Evolutionary conservation across 257 asterid species (phyloP), one percentile per base, ranked within the genome.

Genomic region (Gentiana dahurica): DNA sequence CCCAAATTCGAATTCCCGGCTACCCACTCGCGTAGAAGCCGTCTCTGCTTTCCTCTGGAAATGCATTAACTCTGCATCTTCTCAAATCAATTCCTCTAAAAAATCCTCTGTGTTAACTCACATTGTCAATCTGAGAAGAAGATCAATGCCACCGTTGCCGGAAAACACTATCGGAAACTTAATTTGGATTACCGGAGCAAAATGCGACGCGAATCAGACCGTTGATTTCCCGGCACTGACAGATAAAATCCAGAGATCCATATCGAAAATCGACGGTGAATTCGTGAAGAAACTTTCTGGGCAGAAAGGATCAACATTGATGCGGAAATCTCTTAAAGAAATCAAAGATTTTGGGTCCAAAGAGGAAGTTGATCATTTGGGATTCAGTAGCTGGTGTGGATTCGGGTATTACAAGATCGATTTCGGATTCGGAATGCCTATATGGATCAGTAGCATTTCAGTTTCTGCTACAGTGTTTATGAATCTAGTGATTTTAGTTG

Each of bases 361-460:
- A 54, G 71, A 73, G 11, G 71, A 51, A 32, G 82, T 70, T 64
- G 78, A 77, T 54, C 75, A 73, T 34, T 58, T 73, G 44, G 88
- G 84, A 1, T 82, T 85, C 63, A 79, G 81, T 1, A 89, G 97
- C 50, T 86, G 95, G 97, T 79, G 92, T 32, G 83, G 77, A 57
- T 67, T 83, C 48, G 92, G 89, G 3, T 83, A 77, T 51, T 89
- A 89, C 49, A 81, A 76, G 0, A 71, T 79, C 4, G 89, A 89
- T 66, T 85, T 89, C 56, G 94, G 97, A 53, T 89, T 83, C 83
- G 97, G 97, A 41, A 81, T 62, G 62, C 97, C 97, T 1, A 34
- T 63, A 2, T 89, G 95, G 92, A 82, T 85, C 4, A 78, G 83
- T 34, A 74, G 84, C 73, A 56, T 63, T 34, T 85, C 79, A 48